Evolutionary conservation across 1,284 basidiomycete species (phyloP), one percentile per base, ranked within the genome.

Genomic region (Trichosporon asahii): DNA sequence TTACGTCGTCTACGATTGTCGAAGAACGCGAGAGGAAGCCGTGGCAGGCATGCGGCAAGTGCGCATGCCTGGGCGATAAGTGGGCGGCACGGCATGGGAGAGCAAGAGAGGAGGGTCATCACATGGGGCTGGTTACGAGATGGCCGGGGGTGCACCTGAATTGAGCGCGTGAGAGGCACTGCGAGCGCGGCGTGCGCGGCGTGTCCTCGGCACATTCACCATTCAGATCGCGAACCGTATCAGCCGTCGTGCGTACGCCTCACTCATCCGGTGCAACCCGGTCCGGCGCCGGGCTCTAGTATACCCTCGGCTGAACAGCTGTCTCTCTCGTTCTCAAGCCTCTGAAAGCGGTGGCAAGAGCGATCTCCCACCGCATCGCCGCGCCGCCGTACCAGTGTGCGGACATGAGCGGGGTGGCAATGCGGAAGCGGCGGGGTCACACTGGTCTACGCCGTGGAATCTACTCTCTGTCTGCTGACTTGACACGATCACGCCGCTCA

Each of bases 81-180:
- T 57, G 53, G 53, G 53, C 25, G 23, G 53, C 27, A 15, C 27
- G 53, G 35, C 35, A 37, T 37, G 14, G 12, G 55, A 29, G 12
- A 14, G 23, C 23, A 23, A 9, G 53, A 55, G 53, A 25, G 6
- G 53, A n/a, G n/a, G n/a, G n/a, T n/a, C 57, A 61, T 33, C 57
- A 61, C 57, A 61, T 61, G 57, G 57, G 57, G 29, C 27, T 61
- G 57, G 49, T 61, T 33, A 61, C 57, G 57, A 61, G 18, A 61
- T 61, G 57, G 57, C 27, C 27, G 29, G 11, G 27, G 29, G 29
- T n/a, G 15, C 14, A n/a, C 29, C 29, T 61, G 29, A 61, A 61
- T 61, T 61, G 57, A 7, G 57, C 57, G 57, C 57, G 57, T 61
- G 57, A 21, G 57, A 61, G 57, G 57, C 57, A 61, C 57, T 11